Evolutionary conservation across 768 basidiomycete species (phyloP), one percentile per base, ranked within the genome.

Genomic region (Tylopilus plumbeoviolaceoides): DNA sequence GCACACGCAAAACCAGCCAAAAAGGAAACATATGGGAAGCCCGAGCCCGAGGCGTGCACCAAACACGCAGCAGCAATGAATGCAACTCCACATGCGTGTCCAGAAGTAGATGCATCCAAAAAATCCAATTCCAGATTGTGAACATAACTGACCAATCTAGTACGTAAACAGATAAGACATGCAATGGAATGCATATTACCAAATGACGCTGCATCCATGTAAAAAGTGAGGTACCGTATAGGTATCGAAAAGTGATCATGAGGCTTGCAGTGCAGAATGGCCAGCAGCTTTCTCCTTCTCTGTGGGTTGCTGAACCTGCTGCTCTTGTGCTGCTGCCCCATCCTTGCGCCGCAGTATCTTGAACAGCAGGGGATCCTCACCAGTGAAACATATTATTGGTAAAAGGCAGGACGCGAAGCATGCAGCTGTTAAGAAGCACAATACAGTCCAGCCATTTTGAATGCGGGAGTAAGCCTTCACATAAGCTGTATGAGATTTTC

Each of bases 381-480:
- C 85, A n/a, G 74, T 77, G 53, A 67, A 83, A 33, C 70, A 72
- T 43, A 77, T 66, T 0, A 74, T 64, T 7, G 83, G 64, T 1
- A 73, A n/a, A 36, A 75, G 41, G 58, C 75, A 60, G 11, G 75
- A 27, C 14, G 62, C 49, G 25, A 82, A 65, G 11, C 84, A 51
- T 4, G 72, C 76, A 3, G 73, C 67, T 12, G 75, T 71, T 14
- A 87, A 62, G 25, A 79, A 59, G 55, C 78, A 83, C 10, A 89
- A 62, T 15, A 75, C 79, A 47, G 75, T 68, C 87, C 87, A 89
- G 5, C 87, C 87, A 15, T 73, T 66, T 30, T 54, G 64, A 30
- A 76, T 53, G 62, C 78, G 78, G 54, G 80, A 78, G 58, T 85
- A 88, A 25, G 88, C 74, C 85, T 89, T 30, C 8, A 46, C 8